These are phyloP conservation scores for Aspergillus novoparasiticus DNA, from an alignment of 2,329 filamentous ascomycete species.

Conservation along the genomic window DNA sequence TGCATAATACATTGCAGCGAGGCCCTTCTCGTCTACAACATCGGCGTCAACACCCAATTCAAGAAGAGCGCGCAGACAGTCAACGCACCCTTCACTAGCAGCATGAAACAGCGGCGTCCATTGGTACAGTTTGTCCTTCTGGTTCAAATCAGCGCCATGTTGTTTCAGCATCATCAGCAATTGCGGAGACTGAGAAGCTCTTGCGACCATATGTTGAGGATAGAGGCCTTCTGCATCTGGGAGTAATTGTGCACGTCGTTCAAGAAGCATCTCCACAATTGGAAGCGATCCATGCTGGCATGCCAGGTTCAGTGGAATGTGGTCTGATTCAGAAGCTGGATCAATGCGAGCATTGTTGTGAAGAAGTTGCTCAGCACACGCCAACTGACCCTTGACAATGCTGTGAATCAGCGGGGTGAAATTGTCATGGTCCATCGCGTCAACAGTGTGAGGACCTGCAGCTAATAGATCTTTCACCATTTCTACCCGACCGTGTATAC, in stretches of 20 bases:
- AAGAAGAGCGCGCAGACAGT: conserved; percentile 79
- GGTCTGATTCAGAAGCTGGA: conserved; percentile 81
- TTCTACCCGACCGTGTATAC: conserved; percentile 85
- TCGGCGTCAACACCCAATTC: conserved; percentile 76
- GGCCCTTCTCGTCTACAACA: conserved; percentile 85
- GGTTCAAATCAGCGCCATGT: conserved; percentile 86
- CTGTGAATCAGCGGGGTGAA: conserved; percentile 95
- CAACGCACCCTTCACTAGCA: conserved; percentile 91
- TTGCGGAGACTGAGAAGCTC: conserved; percentile 79
- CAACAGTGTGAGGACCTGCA: conserved; percentile 72
- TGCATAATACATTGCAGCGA: conserved; percentile 97
- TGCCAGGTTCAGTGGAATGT: conserved; percentile 90
- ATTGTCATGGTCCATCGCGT: conserved; percentile 92
- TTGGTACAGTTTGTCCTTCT: conserved; percentile 92
- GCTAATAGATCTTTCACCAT: conserved; percentile 76
- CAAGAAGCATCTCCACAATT: conserved; percentile 82
- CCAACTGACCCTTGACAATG: conserved; percentile 82
- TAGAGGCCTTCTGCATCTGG: conserved; percentile 94
- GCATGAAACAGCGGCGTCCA: conserved; percentile 98
- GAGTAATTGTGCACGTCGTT: conserved; percentile 78
- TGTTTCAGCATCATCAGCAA: conserved; percentile 78
- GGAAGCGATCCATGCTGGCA: conserved; percentile 88
- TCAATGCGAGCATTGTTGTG: conserved; percentile 80
- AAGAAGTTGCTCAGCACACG: conserved; percentile 78
- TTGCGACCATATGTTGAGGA: conserved; percentile 93